These are phyloP conservation scores for Termitomyces sp. DNA, from an alignment of 768 basidiomycete species.

Conservation along the genomic window DNA sequence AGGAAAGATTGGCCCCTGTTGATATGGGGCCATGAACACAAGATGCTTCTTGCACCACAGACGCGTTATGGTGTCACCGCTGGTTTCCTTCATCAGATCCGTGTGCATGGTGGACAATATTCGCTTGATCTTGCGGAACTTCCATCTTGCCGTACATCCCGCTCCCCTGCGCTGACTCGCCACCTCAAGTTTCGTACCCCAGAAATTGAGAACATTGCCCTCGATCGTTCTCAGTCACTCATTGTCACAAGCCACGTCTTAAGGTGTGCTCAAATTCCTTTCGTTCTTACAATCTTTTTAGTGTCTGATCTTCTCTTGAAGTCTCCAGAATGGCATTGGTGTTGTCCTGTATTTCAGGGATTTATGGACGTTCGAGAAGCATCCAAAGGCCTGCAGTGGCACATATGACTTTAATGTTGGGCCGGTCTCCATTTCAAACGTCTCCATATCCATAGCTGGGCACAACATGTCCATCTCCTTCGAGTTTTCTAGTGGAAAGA, in stretches of 20 bases:
- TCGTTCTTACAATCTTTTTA: neutral
- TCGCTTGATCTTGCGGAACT: slow-evolving; percentile 45
- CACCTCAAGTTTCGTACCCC: slow-evolving; percentile 42
- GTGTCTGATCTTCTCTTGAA: slow-evolving; percentile 10
- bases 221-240: slow-evolving; percentile 43
- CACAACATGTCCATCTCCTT: slow-evolving; percentile 40
- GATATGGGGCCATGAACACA: slow-evolving; percentile 45
- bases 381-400: slow-evolving; percentile 38
- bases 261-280: slow-evolving; percentile 24
- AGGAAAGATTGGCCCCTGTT: slow-evolving; percentile 47
- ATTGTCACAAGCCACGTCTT: slow-evolving; percentile 40
- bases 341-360: slow-evolving; percentile 52
- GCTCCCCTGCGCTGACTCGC: slow-evolving; percentile 38
- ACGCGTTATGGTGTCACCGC: slow-evolving; percentile 39
- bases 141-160: slow-evolving; percentile 44
- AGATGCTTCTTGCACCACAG: slow-evolving; percentile 34
- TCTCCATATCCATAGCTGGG: slow-evolving; percentile 38
- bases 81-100: slow-evolving; percentile 43
- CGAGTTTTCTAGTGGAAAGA: slow-evolving; percentile 35
- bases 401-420: slow-evolving; percentile 41
- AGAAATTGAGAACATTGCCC: slow-evolving; percentile 38
- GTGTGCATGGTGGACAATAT: slow-evolving; percentile 34
- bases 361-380: slow-evolving; percentile 53
- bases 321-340: slow-evolving; percentile 36
- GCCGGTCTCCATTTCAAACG: slow-evolving; percentile 29